Percentiles rank a stretch among this genome's conserved stretches.
These are phyloP conservation scores for Theobroma grandiflorum DNA, from an alignment of 441 rosid species.

Conservation along the genomic window DNA sequence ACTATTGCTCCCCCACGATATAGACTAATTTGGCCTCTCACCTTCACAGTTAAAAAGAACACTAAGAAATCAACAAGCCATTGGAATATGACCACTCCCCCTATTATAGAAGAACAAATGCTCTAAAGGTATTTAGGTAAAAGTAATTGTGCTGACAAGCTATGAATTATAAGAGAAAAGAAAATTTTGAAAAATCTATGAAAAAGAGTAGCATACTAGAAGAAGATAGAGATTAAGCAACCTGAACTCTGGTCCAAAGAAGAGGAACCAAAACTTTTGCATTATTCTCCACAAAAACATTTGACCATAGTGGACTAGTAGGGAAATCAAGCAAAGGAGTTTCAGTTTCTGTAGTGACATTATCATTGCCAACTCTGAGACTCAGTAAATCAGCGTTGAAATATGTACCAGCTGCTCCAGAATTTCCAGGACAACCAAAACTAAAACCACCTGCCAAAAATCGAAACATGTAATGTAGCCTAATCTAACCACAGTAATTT, in stretches of 20 bases:
- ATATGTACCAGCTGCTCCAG: constrained; percentile 99
- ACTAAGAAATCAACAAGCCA: constrained; percentile 23
- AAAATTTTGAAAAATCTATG: constrained; percentile 12
- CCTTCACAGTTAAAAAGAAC: constrained; percentile 58
- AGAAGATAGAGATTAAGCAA: constrained; percentile 36
- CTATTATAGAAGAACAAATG: constrained; percentile 14
- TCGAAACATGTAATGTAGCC: constrained; percentile 31
- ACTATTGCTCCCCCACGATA: constrained; percentile 87
- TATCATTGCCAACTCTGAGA: constrained; percentile 89
- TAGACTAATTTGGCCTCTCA: constrained; percentile 94
- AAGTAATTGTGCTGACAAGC: constrained; percentile 3
- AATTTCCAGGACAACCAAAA: constrained; percentile 80
- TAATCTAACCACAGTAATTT: constrained; percentile 9
- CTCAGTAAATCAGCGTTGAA: constrained; percentile 88
- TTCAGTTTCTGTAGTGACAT: constrained; percentile 88
- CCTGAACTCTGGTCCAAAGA: constrained; percentile 99
- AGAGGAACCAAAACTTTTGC: constrained; percentile 97
- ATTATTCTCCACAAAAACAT: constrained; percentile 89
- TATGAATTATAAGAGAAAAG: background rate
- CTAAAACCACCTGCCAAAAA: constrained; percentile 82
- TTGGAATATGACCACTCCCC: constrained; percentile 13
- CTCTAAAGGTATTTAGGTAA: constrained; percentile 15
- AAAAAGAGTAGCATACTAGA: constrained; percentile 18
- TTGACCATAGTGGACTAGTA: constrained; percentile 86
- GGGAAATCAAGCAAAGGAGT: constrained; percentile 97